A percentile compares a stretch with the other conserved stretches of the same genome.
phyloP scores from a whole-genome alignment of 257 asterid species.

The Verbascum thapsus region DNA sequence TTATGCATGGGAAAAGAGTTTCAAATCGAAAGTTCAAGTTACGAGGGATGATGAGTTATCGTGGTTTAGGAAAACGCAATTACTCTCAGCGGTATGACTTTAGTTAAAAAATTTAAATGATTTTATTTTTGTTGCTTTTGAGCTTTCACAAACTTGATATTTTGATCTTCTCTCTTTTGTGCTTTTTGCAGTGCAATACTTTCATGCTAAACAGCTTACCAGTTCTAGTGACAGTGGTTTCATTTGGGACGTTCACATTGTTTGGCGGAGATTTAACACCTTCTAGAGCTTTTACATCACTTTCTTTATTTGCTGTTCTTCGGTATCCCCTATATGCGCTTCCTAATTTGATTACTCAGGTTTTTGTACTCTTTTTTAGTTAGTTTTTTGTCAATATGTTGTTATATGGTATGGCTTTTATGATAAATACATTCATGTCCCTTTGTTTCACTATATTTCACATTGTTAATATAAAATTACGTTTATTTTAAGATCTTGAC shows the following conservation, averaged over 20 bases:
- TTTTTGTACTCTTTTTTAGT: conserved; percentile 32
- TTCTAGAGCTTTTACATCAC: conserved; percentile 85
- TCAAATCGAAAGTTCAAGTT: conserved; percentile 64
- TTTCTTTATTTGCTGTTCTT: conserved; percentile 77
- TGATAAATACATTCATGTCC: conserved; percentile 5
- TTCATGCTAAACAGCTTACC: conserved; percentile 83
- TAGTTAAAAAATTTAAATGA: not conserved
- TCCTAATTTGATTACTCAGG: conserved; percentile 90
- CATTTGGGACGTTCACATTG: conserved; percentile 81
- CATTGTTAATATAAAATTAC: not conserved
- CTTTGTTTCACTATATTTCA: conserved; percentile 16
- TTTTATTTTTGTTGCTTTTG: conserved; percentile 8
- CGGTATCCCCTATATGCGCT: conserved; percentile 77
- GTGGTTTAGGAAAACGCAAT: conserved; percentile 70
- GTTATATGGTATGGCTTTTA: conserved; percentile 9
- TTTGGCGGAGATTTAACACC: too few relatives aligned
- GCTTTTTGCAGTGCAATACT: conserved; percentile 69
- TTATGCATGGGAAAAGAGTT: conserved; percentile 90
- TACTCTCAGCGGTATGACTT: conserved; percentile 69
- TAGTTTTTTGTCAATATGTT: conserved; percentile 7
- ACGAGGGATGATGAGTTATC: too few relatives aligned
- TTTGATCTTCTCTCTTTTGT: conserved; percentile 24
- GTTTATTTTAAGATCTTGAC: conserved; percentile 22
- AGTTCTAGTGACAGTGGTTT: conserved; percentile 78
- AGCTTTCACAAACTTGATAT: conserved; percentile 25